phyloP scores from a whole-genome alignment of 495 filamentous ascomycete species.

The Hapsidospora chrysogenum region DNA sequence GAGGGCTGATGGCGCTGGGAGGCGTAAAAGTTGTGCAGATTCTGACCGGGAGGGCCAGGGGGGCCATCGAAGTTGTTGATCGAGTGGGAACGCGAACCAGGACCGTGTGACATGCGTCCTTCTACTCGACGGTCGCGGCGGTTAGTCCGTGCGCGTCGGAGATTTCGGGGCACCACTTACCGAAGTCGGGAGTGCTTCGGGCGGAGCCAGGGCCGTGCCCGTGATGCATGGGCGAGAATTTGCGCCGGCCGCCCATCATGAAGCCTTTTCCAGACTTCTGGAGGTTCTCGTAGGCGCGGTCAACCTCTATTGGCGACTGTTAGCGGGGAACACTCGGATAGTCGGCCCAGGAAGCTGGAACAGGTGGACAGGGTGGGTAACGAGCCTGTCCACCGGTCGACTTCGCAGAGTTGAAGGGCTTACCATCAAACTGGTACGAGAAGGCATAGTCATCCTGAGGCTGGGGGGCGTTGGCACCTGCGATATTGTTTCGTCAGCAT shows the following conservation, averaged over 20 bases:
- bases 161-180: conserved; percentile 17
- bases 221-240: conserved; percentile 51
- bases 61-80: conserved; percentile 58
- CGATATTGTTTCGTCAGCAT: neutral
- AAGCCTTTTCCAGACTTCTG: conserved; percentile 92
- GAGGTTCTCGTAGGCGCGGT: conserved; percentile 88
- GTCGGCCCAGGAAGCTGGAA: too few species aligned
- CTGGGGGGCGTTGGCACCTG: conserved; percentile 2
- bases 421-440: conserved; percentile 2
- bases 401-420: too few species aligned
- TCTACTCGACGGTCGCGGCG: conserved; percentile 10
- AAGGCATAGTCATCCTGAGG: conserved; percentile 5
- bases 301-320: conserved; percentile 55
- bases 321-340: too few species aligned
- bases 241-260: conserved; percentile 55
- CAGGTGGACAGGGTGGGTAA: too few species aligned
- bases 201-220: conserved; percentile 42
- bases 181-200: conserved; percentile 41
- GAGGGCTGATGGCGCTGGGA: conserved; percentile 78
- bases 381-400: too few species aligned
- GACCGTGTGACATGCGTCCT: conserved; percentile 22
- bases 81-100: conserved; percentile 57
- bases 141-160: neutral
- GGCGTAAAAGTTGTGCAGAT: conserved; percentile 86
- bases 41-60: conserved; percentile 58